Conservation (phyloP, 148 eudicot genomes). For the Spergularia marina region DNA sequence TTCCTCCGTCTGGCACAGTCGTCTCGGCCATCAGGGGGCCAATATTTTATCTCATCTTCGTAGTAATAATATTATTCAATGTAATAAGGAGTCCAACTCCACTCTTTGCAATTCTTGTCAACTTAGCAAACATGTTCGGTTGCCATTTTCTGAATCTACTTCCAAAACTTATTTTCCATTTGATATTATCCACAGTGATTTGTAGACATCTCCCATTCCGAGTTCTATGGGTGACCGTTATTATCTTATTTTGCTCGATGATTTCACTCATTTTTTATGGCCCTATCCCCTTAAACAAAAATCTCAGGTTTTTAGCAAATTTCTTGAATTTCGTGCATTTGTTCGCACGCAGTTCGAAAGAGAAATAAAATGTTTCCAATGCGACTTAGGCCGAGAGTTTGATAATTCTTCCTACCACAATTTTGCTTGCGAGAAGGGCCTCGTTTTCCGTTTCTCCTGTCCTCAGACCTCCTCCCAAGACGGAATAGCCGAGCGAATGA, state of each 20-base stretch:
- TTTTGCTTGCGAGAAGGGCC: background rate
- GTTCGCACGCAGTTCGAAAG: background rate
- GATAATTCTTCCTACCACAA: background rate
- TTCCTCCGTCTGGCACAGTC: background rate
- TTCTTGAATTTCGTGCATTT: too few relatives aligned
- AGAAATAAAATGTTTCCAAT: background rate
- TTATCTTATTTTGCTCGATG: too few relatives aligned
- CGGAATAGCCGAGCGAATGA: background rate
- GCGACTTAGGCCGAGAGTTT: background rate
- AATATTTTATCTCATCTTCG: background rate
- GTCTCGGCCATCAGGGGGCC: background rate
- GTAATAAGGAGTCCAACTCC: background rate
- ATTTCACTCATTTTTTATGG: too few relatives aligned
- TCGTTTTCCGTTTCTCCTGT: background rate
- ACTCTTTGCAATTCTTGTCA: background rate
- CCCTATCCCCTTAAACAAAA: too few relatives aligned
- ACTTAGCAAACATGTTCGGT: background rate
- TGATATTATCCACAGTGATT: background rate
- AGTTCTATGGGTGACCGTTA: too few relatives aligned
- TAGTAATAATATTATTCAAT: background rate
- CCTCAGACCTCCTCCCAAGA: slow-evolving; percentile 3
- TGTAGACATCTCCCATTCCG: too few relatives aligned
- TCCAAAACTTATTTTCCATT: background rate
- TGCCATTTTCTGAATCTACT: background rate
- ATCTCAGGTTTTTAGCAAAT: too few relatives aligned